phyloP scores from a whole-genome alignment of 306 rosid genomes.

The Cucumis hystrix region DNA sequence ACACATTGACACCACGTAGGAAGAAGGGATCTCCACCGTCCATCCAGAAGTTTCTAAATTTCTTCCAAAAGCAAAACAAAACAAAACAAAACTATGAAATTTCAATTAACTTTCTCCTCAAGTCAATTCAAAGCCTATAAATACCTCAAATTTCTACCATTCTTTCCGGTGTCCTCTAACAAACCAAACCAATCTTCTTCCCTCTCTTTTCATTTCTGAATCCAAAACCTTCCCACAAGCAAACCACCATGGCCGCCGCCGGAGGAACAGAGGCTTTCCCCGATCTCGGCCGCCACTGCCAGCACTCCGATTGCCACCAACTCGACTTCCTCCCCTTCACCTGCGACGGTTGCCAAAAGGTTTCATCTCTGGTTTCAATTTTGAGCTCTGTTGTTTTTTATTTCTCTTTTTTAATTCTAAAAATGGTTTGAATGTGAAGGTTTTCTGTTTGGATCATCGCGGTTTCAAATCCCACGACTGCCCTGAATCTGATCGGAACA shows the following conservation, averaged over 20 bases:
- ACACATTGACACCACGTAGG: background rate
- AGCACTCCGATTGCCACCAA: conserved; percentile 47
- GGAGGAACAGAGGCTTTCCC: conserved; percentile 96
- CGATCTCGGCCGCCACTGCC: conserved; percentile 79
- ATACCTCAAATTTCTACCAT: background rate
- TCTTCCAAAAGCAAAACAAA: background rate
- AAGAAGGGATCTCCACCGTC: background rate
- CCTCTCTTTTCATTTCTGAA: too few species aligned
- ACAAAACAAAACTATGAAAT: background rate
- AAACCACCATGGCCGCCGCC: conserved; percentile 19
- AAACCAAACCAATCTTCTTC: background rate
- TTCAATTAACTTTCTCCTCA: background rate
- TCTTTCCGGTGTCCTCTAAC: background rate
- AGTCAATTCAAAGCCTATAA: background rate
- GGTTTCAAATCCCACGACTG: conserved; percentile 61
- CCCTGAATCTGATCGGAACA: conserved; percentile 51
- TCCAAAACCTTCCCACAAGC: background rate
- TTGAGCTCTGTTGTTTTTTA: background rate
- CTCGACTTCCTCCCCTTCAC: conserved; percentile 87
- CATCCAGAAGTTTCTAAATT: background rate
- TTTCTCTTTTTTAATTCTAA: background rate
- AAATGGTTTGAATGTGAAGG: conserved; percentile 17
- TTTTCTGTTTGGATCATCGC: conserved; percentile 73
- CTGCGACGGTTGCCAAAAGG: conserved; percentile 58
- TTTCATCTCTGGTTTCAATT: background rate